phyloP scores from a whole-genome alignment of 2,329 filamentous ascomycete genomes.

The Diaporthe sp. region DNA sequence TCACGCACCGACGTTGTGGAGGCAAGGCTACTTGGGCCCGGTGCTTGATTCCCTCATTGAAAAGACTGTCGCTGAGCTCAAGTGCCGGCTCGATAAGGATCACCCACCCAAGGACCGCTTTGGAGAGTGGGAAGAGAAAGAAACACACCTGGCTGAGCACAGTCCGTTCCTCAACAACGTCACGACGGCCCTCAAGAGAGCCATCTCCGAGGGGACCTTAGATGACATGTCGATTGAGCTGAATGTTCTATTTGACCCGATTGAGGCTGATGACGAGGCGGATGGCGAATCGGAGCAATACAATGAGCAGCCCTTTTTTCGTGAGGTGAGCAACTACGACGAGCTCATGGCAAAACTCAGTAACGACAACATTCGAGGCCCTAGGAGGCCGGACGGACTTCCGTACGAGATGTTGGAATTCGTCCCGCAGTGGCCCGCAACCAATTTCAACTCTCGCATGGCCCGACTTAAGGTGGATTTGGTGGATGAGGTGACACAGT shows the following conservation, averaged over 20 bases:
- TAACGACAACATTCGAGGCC: not conserved
- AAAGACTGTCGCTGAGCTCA: not conserved
- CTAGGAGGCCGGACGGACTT: not conserved
- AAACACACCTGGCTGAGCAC: slow-evolving; percentile 15
- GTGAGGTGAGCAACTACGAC: not conserved
- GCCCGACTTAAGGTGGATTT: not conserved
- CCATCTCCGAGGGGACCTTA: not conserved
- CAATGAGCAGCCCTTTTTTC: not conserved
- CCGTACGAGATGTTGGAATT: slow-evolving; percentile 15
- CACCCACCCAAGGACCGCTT: not conserved
- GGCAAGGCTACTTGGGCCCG: not conserved
- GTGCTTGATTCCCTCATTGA: not conserved
- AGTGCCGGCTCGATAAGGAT: not conserved
- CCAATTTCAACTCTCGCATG: not conserved
- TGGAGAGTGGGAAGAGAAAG: not conserved
- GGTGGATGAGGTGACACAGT: not conserved
- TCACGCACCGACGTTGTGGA: not conserved
- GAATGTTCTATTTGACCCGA: fast-evolving
- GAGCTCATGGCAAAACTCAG: fast-evolving
- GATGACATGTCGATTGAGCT: not conserved
- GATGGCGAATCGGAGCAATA: not conserved
- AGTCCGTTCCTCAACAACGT: slow-evolving; percentile 7
- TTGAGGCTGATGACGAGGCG: not conserved
- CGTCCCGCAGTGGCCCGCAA: not conserved
- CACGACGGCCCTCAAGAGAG: not conserved